Conservation (phyloP, 2,329 filamentous ascomycete genomes). For the Zymoseptoria ardabiliae region DNA sequence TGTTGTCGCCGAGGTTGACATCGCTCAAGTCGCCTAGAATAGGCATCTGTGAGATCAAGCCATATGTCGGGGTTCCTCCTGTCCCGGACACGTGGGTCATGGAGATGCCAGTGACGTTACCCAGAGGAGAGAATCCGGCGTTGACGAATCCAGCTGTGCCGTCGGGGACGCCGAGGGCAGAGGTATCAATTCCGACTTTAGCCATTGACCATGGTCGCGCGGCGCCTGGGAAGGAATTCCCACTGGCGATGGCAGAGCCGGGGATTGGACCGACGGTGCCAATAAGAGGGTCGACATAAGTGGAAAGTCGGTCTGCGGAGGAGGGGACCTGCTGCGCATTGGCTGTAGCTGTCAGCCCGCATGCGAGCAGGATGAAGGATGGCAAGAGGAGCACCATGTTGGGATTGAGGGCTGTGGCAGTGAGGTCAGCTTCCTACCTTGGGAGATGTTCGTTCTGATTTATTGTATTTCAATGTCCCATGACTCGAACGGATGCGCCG, state of each 20-base stretch:
- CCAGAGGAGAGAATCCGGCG: constrained; percentile 36
- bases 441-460: not conserved
- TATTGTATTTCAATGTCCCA: not conserved
- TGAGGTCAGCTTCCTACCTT: not conserved
- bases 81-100: constrained; percentile 34
- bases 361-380: not conserved
- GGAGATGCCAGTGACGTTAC: constrained; percentile 34
- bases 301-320: constrained; percentile 1
- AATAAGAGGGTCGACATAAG: constrained; percentile 41
- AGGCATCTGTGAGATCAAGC: constrained; percentile 36
- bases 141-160: constrained; percentile 26
- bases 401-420: not conserved
- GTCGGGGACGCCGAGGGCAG: constrained; percentile 21
- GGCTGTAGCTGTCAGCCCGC: not conserved
- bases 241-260: constrained; percentile 34
- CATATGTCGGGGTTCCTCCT: constrained; percentile 31
- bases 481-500: no score
- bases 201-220: constrained; percentile 35
- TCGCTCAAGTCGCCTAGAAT: constrained; percentile 32
- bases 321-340: not conserved
- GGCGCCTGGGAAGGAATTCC: constrained; percentile 35
- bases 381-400: not conserved
- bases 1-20: constrained; percentile 39
- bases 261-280: constrained; percentile 40
- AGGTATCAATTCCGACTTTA: constrained; percentile 35